These are phyloP conservation scores for Phialophora macrospora DNA, from an alignment of 2,329 filamentous ascomycete genomes.

Conservation along the genomic window DNA sequence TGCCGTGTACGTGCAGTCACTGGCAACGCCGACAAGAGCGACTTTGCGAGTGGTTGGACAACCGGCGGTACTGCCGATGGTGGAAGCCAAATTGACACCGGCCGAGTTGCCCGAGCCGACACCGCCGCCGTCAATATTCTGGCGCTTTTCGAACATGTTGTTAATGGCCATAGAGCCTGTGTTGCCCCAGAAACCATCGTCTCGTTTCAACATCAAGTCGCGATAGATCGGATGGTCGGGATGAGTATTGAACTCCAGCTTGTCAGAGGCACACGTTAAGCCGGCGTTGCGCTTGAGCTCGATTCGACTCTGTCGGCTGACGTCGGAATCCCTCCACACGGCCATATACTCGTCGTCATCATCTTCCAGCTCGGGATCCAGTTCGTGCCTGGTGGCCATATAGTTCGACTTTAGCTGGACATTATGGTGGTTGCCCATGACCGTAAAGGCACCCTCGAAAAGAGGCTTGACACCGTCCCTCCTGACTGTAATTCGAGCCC, in stretches of 20 bases:
- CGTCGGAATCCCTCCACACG: slow-evolving; percentile 88
- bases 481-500: slow-evolving; percentile 79
- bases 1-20: slow-evolving; percentile 85
- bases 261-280: slow-evolving; percentile 72
- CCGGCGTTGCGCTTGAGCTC: slow-evolving; percentile 68
- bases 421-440: slow-evolving; percentile 84
- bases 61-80: slow-evolving; percentile 80
- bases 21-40: slow-evolving; percentile 87
- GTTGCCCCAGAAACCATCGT: slow-evolving; percentile 61
- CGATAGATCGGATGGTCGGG: slow-evolving; percentile 70
- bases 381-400: slow-evolving; percentile 68
- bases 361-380: slow-evolving; percentile 69
- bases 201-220: slow-evolving; percentile 50
- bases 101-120: slow-evolving; percentile 74
- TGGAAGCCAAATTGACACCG: slow-evolving; percentile 75
- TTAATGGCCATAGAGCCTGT: slow-evolving; percentile 66
- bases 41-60: slow-evolving; percentile 91
- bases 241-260: slow-evolving; percentile 77
- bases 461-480: slow-evolving; percentile 77
- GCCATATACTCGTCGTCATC: slow-evolving; percentile 78
- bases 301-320: slow-evolving; percentile 58
- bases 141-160: slow-evolving; percentile 71
- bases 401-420: slow-evolving; percentile 78
- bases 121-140: slow-evolving; percentile 66
- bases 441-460: slow-evolving; percentile 87